Evolutionary conservation across 179 eudicot species (phyloP).

Genomic region (Dionaea muscipula): DNA sequence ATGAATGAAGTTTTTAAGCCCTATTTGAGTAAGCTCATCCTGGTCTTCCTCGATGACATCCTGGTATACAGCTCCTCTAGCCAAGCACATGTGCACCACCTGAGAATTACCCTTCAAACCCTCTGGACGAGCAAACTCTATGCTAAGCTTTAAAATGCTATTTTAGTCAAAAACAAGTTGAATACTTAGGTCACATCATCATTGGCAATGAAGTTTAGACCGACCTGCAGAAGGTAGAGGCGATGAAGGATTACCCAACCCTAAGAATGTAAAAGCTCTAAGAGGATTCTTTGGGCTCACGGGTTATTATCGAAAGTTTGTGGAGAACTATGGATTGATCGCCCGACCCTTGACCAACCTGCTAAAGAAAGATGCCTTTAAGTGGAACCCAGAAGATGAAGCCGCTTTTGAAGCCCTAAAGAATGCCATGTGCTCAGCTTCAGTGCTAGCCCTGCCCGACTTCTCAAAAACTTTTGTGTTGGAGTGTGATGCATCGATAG

Average conservation of each 20-base stretch:
- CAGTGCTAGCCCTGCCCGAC: not conserved
- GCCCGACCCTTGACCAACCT: not conserved
- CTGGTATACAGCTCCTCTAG: not conserved
- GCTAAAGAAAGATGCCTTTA: too few relatives aligned
- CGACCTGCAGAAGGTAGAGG: not conserved
- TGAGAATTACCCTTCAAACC: not conserved
- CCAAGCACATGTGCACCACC: not conserved
- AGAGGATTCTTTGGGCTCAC: slow-evolving; percentile 8
- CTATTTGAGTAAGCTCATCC: not conserved
- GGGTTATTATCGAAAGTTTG: slow-evolving; percentile 6
- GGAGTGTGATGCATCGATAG: slow-evolving; percentile 4
- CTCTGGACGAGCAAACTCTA: not conserved
- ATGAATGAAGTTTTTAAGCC: slow-evolving; percentile 2
- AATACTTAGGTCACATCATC: slow-evolving; percentile 7
- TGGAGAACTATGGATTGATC: not conserved
- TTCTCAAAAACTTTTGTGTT: too few relatives aligned
- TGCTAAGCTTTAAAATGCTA: slow-evolving; percentile 4
- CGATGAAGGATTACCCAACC: not conserved
- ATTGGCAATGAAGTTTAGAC: not conserved
- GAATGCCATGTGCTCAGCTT: not conserved
- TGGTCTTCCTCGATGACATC: slow-evolving; percentile 4
- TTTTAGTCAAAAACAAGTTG: not conserved
- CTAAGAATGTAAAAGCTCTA: not conserved
- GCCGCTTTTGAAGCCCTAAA: not conserved
- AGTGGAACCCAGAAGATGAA: too few relatives aligned